These are phyloP conservation scores for Phoma sp. DNA, from an alignment of 2,329 filamentous ascomycete genomes.

Conservation along the genomic window DNA sequence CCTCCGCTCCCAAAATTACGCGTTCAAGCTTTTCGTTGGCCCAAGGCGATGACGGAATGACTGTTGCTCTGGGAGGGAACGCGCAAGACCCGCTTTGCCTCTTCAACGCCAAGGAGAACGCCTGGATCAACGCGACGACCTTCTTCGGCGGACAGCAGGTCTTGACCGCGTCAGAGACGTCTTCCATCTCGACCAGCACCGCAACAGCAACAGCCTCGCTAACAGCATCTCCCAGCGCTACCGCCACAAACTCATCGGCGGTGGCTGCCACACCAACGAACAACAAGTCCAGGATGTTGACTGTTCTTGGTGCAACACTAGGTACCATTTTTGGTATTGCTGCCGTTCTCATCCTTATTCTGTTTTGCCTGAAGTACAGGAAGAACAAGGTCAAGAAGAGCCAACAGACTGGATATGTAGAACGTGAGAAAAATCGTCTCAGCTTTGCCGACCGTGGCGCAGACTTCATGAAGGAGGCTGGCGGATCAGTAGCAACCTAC, in stretches of 20 bases:
- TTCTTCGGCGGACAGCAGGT: slow-evolving; percentile 62
- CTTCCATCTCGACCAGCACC: slow-evolving; percentile 43
- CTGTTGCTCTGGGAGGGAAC: slow-evolving; percentile 78
- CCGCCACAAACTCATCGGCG: slow-evolving; percentile 45
- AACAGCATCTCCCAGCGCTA: slow-evolving; percentile 24
- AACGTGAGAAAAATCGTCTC: slow-evolving; percentile 50
- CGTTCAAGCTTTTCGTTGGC: slow-evolving; percentile 77
- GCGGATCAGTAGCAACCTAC: slow-evolving; percentile 48
- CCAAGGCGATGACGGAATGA: slow-evolving; percentile 67
- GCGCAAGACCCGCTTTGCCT: slow-evolving; percentile 71
- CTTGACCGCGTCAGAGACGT: slow-evolving; percentile 31
- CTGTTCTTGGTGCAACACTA: slow-evolving; percentile 80
- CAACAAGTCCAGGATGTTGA: slow-evolving; percentile 57
- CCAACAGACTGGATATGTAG: slow-evolving; percentile 63
- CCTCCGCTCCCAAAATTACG: slow-evolving; percentile 68
- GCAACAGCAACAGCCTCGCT: slow-evolving; percentile 27
- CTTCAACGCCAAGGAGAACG: slow-evolving; percentile 77
- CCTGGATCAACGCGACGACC: slow-evolving; percentile 75
- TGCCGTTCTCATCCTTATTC: slow-evolving; percentile 71
- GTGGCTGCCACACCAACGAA: slow-evolving; percentile 36
- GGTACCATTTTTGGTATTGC: slow-evolving; percentile 80
- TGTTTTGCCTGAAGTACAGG: slow-evolving; percentile 70
- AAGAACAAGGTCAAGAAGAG: slow-evolving; percentile 64
- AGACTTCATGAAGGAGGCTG: slow-evolving; percentile 60
- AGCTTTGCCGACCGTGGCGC: slow-evolving; percentile 60